A percentile compares a stretch with the other conserved stretches of the same genome.
Conservation (phyloP, 139 green algal genomes). For the Yamagishiella unicocca region DNA sequence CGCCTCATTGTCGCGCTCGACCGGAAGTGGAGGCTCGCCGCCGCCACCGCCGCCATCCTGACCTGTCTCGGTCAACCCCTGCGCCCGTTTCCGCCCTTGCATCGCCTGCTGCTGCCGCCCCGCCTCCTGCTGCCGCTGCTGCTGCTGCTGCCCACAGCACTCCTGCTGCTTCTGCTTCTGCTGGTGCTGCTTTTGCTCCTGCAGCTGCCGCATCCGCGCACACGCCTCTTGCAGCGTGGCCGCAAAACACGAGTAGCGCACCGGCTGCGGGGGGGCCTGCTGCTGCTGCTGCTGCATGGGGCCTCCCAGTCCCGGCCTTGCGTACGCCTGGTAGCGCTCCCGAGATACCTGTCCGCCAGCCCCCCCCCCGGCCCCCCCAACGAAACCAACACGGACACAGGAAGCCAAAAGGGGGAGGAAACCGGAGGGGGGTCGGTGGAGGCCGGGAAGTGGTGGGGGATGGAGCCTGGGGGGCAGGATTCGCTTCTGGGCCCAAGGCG, state of each 20-base stretch:
- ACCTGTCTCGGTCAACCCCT: too few relatives aligned
- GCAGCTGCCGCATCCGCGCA: not conserved
- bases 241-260: not conserved
- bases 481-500: too few relatives aligned
- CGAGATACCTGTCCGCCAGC: not conserved
- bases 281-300: not conserved
- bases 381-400: too few relatives aligned
- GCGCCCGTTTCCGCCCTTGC: too few relatives aligned
- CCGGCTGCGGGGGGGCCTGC: not conserved
- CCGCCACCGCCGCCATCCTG: too few relatives aligned
- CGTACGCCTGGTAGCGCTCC: not conserved
- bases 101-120: not conserved
- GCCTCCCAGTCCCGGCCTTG: not conserved
- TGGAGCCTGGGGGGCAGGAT: not conserved
- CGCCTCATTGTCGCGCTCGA: too few relatives aligned
- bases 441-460: not conserved
- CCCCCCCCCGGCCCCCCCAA: too few relatives aligned
- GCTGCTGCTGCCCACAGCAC: not conserved
- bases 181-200: not conserved
- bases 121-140: not conserved
- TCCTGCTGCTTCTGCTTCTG: not conserved
- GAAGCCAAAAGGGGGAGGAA: too few relatives aligned
- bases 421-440: not conserved
- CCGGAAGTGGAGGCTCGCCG: too few relatives aligned
- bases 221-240: not conserved